Evolutionary conservation across 2,329 filamentous ascomycete species (phyloP).

Genomic region (Nothopassalora personata): DNA sequence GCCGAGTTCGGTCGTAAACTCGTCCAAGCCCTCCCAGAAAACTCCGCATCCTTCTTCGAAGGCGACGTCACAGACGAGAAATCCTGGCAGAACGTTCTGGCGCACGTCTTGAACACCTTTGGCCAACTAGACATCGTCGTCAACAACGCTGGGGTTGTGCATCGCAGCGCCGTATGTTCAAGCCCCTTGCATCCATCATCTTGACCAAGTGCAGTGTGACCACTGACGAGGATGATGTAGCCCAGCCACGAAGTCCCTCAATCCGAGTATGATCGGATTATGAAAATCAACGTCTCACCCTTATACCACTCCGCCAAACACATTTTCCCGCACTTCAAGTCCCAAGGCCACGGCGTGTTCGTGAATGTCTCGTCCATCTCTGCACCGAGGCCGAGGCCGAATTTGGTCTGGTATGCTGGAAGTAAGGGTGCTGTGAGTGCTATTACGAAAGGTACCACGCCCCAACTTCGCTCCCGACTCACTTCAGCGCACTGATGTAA

Average conservation of each 20-base stretch:
- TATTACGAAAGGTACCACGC: conserved; percentile 11
- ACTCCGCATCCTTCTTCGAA: conserved; percentile 6
- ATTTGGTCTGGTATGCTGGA: conserved; percentile 29
- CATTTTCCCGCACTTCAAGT: conserved; percentile 30
- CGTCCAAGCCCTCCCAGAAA: conserved; percentile 1
- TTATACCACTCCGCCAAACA: conserved; percentile 30
- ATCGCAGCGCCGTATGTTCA: conserved; percentile 13
- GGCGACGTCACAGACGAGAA: conserved; percentile 25
- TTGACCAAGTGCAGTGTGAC: no score
- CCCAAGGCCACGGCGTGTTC: conserved; percentile 19
- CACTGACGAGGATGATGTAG: conserved; percentile 11
- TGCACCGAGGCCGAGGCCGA: conserved; percentile 23
- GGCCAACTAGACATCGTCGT: conserved; percentile 25
- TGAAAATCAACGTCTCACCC: conserved; percentile 31
- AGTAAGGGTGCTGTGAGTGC: conserved; percentile 26
- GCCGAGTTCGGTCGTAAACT: conserved; percentile 12
- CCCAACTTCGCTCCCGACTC: no score
- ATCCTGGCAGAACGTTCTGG: conserved; percentile 26
- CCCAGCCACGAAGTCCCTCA: conserved; percentile 26
- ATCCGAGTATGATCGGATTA: conserved; percentile 31
- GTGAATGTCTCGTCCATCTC: conserved; percentile 29
- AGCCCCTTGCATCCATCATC: neutral
- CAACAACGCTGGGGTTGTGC: conserved; percentile 26
- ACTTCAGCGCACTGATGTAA: neutral
- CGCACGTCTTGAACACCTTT: conserved; percentile 20